These are phyloP conservation scores for Mortierella alpina DNA, from an alignment of 192 early-diverging fungal genomes.

Conservation along the genomic window DNA sequence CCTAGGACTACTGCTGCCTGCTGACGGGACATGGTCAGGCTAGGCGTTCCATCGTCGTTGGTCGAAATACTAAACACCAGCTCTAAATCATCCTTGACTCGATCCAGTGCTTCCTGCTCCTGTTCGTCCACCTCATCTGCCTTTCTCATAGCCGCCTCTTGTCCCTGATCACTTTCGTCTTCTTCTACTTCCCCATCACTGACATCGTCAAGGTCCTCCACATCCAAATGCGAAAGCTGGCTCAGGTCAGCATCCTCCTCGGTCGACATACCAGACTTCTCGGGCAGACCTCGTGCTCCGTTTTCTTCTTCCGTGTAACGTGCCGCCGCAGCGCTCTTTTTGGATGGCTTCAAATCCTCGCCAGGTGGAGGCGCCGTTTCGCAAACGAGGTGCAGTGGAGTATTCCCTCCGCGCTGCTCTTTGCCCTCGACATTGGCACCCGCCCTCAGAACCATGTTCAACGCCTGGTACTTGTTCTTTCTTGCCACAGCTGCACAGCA, in stretches of 20 bases:
- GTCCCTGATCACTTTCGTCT: constrained; percentile 33
- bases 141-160: constrained; percentile 19
- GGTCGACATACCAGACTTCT: background rate
- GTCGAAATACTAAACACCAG: constrained; percentile 14
- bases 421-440: constrained; percentile 45
- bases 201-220: background rate
- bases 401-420: constrained; percentile 42
- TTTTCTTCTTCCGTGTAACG: constrained; percentile 13
- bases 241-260: constrained; percentile 12
- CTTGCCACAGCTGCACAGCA: constrained; percentile 48
- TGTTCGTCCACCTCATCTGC: constrained; percentile 37
- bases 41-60: background rate
- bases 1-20: background rate
- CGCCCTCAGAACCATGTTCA: constrained; percentile 42
- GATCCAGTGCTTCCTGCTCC: constrained; percentile 31
- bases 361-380: constrained; percentile 37
- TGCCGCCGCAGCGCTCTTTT: background rate
- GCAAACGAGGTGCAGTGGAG: constrained; percentile 38
- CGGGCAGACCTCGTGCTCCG: background rate
- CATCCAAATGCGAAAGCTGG: constrained; percentile 19
- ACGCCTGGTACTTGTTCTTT: constrained; percentile 48
- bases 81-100: constrained; percentile 36
- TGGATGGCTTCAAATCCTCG: background rate
- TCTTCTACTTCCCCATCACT: constrained; percentile 14
- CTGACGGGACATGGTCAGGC: background rate